Conservation (phyloP, 306 rosid genomes). For the Trichosanthes cucumerina region DNA sequence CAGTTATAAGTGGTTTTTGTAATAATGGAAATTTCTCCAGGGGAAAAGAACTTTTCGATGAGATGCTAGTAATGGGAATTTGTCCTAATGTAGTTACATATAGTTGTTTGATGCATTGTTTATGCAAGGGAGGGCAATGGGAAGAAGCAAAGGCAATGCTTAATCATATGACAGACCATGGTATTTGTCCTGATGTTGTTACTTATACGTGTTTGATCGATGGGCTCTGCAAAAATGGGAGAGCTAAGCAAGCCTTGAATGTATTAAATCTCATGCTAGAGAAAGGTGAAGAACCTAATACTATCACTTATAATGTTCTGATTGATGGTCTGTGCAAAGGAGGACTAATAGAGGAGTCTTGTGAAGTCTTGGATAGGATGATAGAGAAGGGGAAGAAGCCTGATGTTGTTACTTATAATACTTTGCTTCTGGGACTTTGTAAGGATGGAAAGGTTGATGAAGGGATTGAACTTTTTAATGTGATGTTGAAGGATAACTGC, state of each 20-base stretch:
- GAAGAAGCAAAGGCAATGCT: conserved; percentile 46
- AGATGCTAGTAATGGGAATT: conserved; percentile 54
- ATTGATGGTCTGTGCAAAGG: conserved; percentile 72
- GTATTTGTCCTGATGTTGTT: conserved; percentile 46
- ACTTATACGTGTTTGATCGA: conserved; percentile 51
- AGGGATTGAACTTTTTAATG: conserved; percentile 47
- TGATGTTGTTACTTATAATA: conserved; percentile 57
- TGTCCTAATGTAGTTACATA: conserved; percentile 56
- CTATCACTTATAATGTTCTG: conserved; percentile 48
- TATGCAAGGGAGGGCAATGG: conserved; percentile 55
- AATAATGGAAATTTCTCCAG: conserved; percentile 29
- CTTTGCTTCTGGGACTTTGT: conserved; percentile 51
- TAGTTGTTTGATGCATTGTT: conserved; percentile 45
- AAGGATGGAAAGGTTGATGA: conserved; percentile 39
- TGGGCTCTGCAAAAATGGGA: conserved; percentile 69
- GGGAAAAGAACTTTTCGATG: conserved; percentile 43
- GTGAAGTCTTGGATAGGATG: conserved; percentile 43
- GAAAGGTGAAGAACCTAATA: conserved; percentile 53
- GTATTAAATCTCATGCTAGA: conserved; percentile 48
- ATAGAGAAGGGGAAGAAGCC: conserved; percentile 54
- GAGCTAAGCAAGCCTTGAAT: conserved; percentile 33
- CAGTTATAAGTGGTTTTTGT: conserved; percentile 50
- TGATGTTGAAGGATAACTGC: conserved; percentile 30
- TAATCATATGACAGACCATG: conserved; percentile 39
- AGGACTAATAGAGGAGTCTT: conserved; percentile 47